Evolutionary conservation across 169 alveolate species (phyloP), one percentile per base, ranked within the genome.

Genomic region (Cryptosporidium meleagridis): DNA sequence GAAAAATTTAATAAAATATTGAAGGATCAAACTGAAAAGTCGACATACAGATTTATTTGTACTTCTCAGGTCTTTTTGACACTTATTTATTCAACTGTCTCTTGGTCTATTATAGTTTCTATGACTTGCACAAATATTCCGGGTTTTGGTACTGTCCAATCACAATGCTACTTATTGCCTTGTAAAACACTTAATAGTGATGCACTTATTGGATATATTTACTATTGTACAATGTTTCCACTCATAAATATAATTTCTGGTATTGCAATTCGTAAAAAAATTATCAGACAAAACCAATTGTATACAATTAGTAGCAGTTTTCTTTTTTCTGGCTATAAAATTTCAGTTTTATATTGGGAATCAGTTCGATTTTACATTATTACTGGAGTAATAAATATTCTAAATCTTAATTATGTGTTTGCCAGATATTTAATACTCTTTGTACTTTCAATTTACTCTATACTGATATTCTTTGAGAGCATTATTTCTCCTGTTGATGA

Each of bases 281-380:
- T 80, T 0, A 80, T 80, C 14, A 44, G 75, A 23, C 52, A 21
- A 16, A 41, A 62, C 44, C 61, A 62, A 33, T 65, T 80, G 16
- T 80, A 80, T 23, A 16, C 59, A 45, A 80, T 80, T 59, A 80
- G 89, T n/a, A 80, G 75, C 70, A 67, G 68, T 12, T 80, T 80
- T 21, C 62, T 80, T 41, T 80, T 80, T 80, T 80, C 89, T 26
- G 89, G 89, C 4, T 80, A 80, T 29, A 59, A 51, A 44, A 37
- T 48, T n/a, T 23, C 75, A 39, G 72, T 80, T 21, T 37, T 62
- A 33, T 80, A 29, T 62, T 80, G 89, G 89, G 89, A 80, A 41
- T 80, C 89, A 3, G 21, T 80, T 26, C 52, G 89, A 10, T 39
- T 80, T 0, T 80, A 80, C 48, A 31, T 80, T 12, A 29, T 65